These are phyloP conservation scores for Hymenoscyphus fructigenus DNA, from an alignment of 2,329 filamentous ascomycete species.

Conservation along the genomic window DNA sequence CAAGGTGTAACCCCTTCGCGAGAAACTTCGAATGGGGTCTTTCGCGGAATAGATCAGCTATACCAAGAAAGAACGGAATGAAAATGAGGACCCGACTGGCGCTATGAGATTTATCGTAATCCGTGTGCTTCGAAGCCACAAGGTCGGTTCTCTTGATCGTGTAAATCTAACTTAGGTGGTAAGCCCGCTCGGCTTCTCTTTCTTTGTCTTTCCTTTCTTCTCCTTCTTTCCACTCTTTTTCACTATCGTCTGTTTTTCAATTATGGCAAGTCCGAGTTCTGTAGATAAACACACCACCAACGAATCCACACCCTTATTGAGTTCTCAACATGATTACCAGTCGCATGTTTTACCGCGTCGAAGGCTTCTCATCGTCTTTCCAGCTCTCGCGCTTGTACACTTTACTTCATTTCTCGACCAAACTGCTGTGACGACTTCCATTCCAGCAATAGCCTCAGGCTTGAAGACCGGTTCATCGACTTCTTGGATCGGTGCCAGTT, in stretches of 20 bases:
- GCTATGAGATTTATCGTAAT: not conserved
- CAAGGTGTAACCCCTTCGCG: not conserved
- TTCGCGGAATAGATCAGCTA: not conserved
- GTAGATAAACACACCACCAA: not conserved
- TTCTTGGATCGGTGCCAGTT: constrained; percentile 15
- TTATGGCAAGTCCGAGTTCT: not conserved
- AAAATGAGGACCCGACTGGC: not conserved
- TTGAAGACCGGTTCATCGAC: constrained; percentile 11
- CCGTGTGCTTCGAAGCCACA: not conserved
- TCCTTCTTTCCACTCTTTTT: not conserved
- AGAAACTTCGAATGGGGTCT: not conserved
- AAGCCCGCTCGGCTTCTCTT: not conserved
- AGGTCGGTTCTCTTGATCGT: not conserved
- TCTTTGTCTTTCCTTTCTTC: not conserved
- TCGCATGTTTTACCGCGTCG: constrained; percentile 6
- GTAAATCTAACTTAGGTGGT: not conserved
- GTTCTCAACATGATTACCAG: not conserved
- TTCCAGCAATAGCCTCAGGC: constrained; percentile 15
- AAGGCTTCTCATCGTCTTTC: constrained; percentile 16
- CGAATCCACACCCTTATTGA: constrained; percentile 2
- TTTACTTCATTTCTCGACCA: constrained; percentile 20
- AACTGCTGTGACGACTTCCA: constrained; percentile 13
- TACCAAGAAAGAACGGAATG: not conserved
- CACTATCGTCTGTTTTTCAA: not conserved
- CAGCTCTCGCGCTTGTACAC: constrained; percentile 14